A percentile compares a stretch with the other conserved stretches of the same genome.
These are phyloP conservation scores for Nitzschia inconspicua DNA, from an alignment of 108 stramenopile genomes.

Conservation along the genomic window DNA sequence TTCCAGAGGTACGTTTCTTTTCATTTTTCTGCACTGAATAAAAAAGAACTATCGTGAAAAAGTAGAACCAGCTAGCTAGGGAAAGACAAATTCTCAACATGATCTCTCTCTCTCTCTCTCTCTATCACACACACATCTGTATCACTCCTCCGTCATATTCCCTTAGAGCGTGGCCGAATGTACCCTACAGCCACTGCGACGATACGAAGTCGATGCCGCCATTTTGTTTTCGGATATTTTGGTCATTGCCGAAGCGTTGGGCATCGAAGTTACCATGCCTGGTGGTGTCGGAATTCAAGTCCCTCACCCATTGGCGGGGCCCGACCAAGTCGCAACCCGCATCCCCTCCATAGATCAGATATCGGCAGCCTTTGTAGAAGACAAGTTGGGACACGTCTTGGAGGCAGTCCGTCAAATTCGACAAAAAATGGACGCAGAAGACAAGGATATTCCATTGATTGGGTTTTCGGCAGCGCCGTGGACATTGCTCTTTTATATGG, in stretches of 20 bases:
- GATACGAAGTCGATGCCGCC: constrained; percentile 93
- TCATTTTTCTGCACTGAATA: no score
- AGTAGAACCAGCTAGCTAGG: no score
- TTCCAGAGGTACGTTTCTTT: constrained; percentile 50
- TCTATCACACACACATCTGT: no score
- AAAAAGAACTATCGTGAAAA: no score
- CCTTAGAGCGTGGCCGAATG: constrained; percentile 87
- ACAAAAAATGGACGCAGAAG: constrained; percentile 76
- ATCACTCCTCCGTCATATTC: no score
- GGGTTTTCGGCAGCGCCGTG: constrained; percentile 95
- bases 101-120: no score
- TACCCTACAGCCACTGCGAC: constrained; percentile 89
- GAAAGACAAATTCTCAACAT: no score
- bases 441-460: constrained; percentile 80
- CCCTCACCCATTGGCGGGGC: constrained; percentile 69
- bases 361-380: constrained; percentile 61
- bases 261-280: constrained; percentile 91
- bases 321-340: constrained; percentile 78
- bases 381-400: constrained; percentile 85
- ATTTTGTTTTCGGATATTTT: constrained; percentile 96
- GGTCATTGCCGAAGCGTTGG: constrained; percentile 87
- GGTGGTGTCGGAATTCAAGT: constrained; percentile 93
- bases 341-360: constrained; percentile 57
- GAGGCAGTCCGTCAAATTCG: constrained; percentile 74
- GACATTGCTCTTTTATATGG: constrained; percentile 96